Conservation (phyloP, 2,329 filamentous ascomycete genomes). For the Ceratocystiopsis minuta region DNA sequence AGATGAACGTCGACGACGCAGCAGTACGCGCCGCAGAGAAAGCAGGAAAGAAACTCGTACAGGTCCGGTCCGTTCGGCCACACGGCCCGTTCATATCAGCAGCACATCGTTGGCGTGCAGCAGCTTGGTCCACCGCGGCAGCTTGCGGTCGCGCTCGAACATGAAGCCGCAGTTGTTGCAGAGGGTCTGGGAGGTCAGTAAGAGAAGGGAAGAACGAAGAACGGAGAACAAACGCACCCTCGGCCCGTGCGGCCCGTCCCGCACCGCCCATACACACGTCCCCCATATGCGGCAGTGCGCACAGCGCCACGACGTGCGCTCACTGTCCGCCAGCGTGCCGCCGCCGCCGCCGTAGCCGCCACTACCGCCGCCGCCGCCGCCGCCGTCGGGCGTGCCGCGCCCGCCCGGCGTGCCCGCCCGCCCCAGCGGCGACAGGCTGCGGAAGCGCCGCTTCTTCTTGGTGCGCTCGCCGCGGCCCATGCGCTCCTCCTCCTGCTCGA, state of each 20-base stretch:
- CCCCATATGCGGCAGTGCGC: constrained; percentile 77
- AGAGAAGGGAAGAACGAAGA: background rate
- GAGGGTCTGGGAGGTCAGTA: constrained; percentile 41
- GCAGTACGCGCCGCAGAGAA: too few relatives aligned
- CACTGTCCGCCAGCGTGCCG: constrained; percentile 52
- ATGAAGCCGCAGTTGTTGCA: constrained; percentile 87
- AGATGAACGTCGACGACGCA: too few relatives aligned
- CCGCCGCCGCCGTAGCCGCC: constrained; percentile 41
- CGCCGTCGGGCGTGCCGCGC: constrained; percentile 66
- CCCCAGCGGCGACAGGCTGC: constrained; percentile 69
- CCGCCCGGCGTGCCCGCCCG: constrained; percentile 48
- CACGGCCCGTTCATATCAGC: constrained; percentile 4
- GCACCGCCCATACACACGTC: constrained; percentile 80
- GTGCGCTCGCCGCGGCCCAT: constrained; percentile 85
- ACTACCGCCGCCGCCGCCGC: constrained; percentile 35
- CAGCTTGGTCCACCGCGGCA: constrained; percentile 60
- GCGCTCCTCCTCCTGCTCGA: constrained; percentile 51
- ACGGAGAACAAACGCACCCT: constrained; percentile 45
- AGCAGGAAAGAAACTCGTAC: too few relatives aligned
- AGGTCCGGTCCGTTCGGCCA: too few relatives aligned
- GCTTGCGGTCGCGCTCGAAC: constrained; percentile 70
- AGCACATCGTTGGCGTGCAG: constrained; percentile 32
- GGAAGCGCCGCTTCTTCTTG: constrained; percentile 88
- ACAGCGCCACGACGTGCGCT: constrained; percentile 74
- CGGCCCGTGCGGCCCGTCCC: constrained; percentile 72